Base-by-base conservation (phyloP, 1,284 basidiomycete species). In the Puccinia hordei region DNA sequence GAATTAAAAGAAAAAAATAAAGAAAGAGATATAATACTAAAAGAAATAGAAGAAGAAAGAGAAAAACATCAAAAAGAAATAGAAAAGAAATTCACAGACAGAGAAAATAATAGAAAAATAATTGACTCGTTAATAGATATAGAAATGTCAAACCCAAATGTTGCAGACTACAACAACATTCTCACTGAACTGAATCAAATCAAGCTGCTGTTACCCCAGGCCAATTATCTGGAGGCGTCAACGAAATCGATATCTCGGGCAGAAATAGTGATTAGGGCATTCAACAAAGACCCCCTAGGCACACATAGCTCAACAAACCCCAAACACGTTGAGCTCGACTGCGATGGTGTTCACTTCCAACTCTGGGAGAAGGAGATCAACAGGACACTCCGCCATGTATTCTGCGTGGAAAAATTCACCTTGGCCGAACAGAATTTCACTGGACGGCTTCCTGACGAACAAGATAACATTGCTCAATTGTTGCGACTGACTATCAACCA, bases 31-130 rank as follows among this genome's bases (percentile, higher is more conserved):
- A 44, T 8, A n/a, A n/a, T n/a, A n/a, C n/a, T n/a, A 44, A 44
- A 44, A 44, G 41, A 44, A 44, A 44, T 44, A 6, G 53, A 57
- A 57, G 53, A 57, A 57, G 53, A 57, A 51, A 51, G n/a, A 57
- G 24, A 27, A 57, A 24, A 57, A 57, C 24, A 27, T n/a, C n/a
- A 24, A 57, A 57, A 57, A 57, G 55, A 57, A 57, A 24, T n/a
- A 57, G 17, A n/a, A n/a, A 27, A 57, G n/a, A 57, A 57, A 27
- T n/a, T 9, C 17, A 57, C n/a, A 57, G 55, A 57, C 24, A n/a
- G n/a, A 57, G n/a, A 57, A n/a, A 17, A 51, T 17, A 51, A 51
- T 15, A 51, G 19, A 51, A 51, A 22, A 51, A 51, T 57, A 24
- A 8, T 44, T 8, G 41, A 44, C 6, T 44, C 41, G 22, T 4